Evolutionary conservation across 1,139 yeast genomes (phyloP), one percentile per base, ranked within the genome.

Genomic region (Magnusiomyces paraingens): DNA sequence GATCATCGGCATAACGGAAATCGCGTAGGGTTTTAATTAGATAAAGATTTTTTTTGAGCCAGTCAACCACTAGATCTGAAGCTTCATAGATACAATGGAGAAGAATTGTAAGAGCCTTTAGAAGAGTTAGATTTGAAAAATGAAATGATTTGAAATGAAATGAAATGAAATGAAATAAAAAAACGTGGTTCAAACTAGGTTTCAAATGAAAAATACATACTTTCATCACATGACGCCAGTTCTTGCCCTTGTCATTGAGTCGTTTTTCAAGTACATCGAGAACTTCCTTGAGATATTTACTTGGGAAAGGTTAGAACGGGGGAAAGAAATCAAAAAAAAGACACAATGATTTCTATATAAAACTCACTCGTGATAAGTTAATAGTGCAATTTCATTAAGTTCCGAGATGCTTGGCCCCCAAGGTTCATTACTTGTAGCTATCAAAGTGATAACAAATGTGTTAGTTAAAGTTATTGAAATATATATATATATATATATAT

Each of bases 211-310:
- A 26, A 26, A 26, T 18, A 12, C 56, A 22, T 44, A 62, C 66
- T 56, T 88, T 89, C 56, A 93, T 91, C 49, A 88, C 86, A 68
- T 88, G 96, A 60, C 94, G 79, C 96, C 96, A 88, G 68, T 55
- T 55, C 46, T 88, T 88, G 49, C 96, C 96, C 72, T 88, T 87
- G 64, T 88, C 96, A 64, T 87, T 87, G 59, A 89, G 73, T 62
- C 96, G 76, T 61, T 87, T 81, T 67, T 87, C 95, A 52, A 89
- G 70, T 83, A 89, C 86, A 64, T 87, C 95, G 89, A 87, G 83
- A 35, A 88, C 80, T 65, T 88, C 95, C 62, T 85, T 41, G 21
- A 51, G 52, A 44, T 56, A 56, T 18, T 40, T 29, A 45, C 57
- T 49, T 47, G 49, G 76, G 60, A 86, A 84, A 58, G 84, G 89